Evolutionary conservation across 306 rosid genomes (phyloP), one percentile per base, ranked within the genome.

Genomic region (Luffa aegyptiaca): DNA sequence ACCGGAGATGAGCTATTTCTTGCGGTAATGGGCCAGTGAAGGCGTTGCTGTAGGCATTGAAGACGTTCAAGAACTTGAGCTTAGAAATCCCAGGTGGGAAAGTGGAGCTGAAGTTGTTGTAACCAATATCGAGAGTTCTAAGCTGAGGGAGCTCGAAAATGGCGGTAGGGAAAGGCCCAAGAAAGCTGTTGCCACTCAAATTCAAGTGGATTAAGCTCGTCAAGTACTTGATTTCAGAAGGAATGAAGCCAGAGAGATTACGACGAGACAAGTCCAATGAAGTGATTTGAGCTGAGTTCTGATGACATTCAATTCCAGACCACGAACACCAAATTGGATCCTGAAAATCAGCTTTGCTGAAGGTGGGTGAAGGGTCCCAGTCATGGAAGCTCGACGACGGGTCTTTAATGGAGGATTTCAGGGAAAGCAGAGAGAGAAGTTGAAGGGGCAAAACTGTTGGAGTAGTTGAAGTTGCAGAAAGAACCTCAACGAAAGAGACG

Each of bases 31-130:
- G 86, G 4, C 99, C 97, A 0, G 86, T 84, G 84, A 95, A 93
- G 88, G 81, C 90, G 88, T 95, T 95, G 81, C 97, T 95, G 81
- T 83, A 95, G 76, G 99, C 96, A 56, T 87, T 81, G 85, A 95
- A 95, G 76, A 85, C 37, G 14, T 89, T 84, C 72, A 95, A 83
- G 81, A 91, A 92, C 79, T 76, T 88, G 79, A 93, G 94, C 87
- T 86, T 91, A 6, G 97, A 90, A 62, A 93, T 90, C 61, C 97
- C 97, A 0, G 91, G 92, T 49, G 99, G 97, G 91, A 95, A 91
- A 46, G 85, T 86, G 31, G 89, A 90, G 82, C 85, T 88, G 86
- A 95, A 93, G 85, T 76, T 83, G 80, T 95, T 95, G 78, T 85
- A 92, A 81, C 90, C 89, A 41, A 95, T 87, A 71, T 95, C 99